Conservation (phyloP, 768 basidiomycete species). For the Polyporus arcularius region DNA sequence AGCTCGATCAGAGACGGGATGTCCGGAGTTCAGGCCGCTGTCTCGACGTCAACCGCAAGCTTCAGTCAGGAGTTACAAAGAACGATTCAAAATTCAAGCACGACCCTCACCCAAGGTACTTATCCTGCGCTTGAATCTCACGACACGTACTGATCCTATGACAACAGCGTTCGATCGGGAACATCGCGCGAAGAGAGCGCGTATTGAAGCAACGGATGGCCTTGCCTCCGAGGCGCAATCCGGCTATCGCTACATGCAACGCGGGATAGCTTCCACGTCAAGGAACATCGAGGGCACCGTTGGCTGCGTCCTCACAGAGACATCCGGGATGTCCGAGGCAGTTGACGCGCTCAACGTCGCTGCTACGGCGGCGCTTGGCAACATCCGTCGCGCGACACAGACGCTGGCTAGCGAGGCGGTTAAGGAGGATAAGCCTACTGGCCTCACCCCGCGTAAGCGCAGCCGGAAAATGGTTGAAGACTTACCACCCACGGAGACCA, state of each 20-base stretch:
- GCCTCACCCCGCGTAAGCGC: constrained; percentile 77
- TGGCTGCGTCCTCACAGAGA: constrained; percentile 50
- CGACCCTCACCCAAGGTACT: constrained; percentile 48
- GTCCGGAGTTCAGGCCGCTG: constrained; percentile 43
- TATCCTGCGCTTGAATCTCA: not conserved
- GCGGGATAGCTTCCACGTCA: constrained; percentile 51
- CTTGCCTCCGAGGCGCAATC: constrained; percentile 52
- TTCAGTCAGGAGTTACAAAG: constrained; percentile 56
- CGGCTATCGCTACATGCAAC: constrained; percentile 53
- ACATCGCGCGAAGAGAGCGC: constrained; percentile 63
- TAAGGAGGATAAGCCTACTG: constrained; percentile 66
- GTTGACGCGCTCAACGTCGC: constrained; percentile 46
- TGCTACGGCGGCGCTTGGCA: constrained; percentile 45
- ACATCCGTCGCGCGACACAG: constrained; percentile 51
- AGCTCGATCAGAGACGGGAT: constrained; percentile 44
- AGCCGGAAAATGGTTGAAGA: constrained; percentile 66
- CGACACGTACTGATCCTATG: constrained; percentile 2
- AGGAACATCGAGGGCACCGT: constrained; percentile 47
- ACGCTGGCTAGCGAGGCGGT: constrained; percentile 58
- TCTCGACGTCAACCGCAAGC: constrained; percentile 47
- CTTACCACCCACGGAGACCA: constrained; percentile 69
- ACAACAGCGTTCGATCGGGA: constrained; percentile 62
- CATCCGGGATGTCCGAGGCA: constrained; percentile 40
- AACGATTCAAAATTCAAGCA: constrained; percentile 45
- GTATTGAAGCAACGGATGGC: constrained; percentile 57